These are phyloP conservation scores for Panicum miliaceum DNA, from an alignment of 176 grass and related monocot genomes.

Conservation along the genomic window DNA sequence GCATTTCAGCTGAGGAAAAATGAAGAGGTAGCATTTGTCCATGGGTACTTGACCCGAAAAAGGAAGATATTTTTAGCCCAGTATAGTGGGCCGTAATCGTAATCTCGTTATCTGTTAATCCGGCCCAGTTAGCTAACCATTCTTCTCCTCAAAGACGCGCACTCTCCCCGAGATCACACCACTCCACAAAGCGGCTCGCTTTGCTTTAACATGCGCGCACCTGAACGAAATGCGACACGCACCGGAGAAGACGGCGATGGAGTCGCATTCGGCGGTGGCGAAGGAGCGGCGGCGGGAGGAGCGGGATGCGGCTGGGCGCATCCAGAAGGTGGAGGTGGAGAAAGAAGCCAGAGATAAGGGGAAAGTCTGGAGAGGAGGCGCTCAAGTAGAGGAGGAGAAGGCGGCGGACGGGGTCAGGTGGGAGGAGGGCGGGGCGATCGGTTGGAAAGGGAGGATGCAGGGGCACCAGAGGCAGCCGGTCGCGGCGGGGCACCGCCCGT, in stretches of 20 bases:
- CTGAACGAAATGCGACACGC: background rate
- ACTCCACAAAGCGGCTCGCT: slow-evolving; percentile 23
- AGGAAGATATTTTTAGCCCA: background rate
- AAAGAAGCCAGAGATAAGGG: slow-evolving; percentile 10
- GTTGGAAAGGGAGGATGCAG: slow-evolving; percentile 6
- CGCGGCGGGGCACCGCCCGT: slow-evolving; percentile 9
- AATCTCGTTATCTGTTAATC: background rate
- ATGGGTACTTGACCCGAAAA: background rate
- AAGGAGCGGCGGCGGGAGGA: slow-evolving; percentile 13
- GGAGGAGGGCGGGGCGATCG: slow-evolving; percentile 11
- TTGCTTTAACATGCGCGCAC: slow-evolving; percentile 39
- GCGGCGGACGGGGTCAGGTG: background rate
- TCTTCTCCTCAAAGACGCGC: slow-evolving; percentile 5
- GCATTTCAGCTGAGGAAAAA: background rate
- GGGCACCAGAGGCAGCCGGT: background rate
- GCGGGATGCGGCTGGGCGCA: background rate
- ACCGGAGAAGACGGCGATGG: slow-evolving; percentile 26
- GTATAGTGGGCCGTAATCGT: background rate
- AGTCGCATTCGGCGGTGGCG: slow-evolving; percentile 7
- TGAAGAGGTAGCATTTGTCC: background rate
- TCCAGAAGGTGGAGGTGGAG: background rate
- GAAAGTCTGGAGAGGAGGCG: slow-evolving; percentile 21
- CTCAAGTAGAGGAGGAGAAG: background rate
- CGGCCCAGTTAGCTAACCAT: background rate
- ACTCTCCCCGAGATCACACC: background rate